phyloP scores from a whole-genome alignment of 768 basidiomycete species.

The Pisolithus orientalis region DNA sequence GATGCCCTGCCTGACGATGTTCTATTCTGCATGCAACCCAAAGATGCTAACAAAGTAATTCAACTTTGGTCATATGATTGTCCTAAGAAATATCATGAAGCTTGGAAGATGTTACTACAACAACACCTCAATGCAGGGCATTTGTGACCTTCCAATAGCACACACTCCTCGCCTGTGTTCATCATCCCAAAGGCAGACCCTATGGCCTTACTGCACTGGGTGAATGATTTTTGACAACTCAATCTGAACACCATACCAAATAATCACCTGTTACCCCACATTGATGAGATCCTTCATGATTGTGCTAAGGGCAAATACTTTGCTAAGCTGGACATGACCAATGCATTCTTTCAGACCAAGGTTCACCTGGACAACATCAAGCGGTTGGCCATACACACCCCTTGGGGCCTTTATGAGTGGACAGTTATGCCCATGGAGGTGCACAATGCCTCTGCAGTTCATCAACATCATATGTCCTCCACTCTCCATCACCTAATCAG shows the following conservation, averaged over 20 bases:
- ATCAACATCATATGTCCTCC: too few species aligned
- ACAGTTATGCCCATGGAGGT: slow-evolving; percentile 24
- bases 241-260: too few species aligned
- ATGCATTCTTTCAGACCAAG: slow-evolving; percentile 4
- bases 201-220: too few species aligned
- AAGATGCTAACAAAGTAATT: background rate
- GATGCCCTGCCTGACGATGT: slow-evolving; percentile 11
- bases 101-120: too few species aligned
- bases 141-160: too few species aligned
- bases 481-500: too few species aligned
- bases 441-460: background rate
- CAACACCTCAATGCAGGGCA: too few species aligned
- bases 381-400: too few species aligned
- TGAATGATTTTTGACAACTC: background rate
- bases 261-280: too few species aligned
- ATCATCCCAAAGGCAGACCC: too few species aligned
- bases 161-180: too few species aligned
- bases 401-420: slow-evolving; percentile 24
- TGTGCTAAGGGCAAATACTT: background rate
- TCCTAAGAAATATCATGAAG: background rate
- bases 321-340: slow-evolving; percentile 1
- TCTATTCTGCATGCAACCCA: slow-evolving; percentile 10
- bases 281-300: too few species aligned
- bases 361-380: background rate
- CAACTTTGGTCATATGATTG: background rate